Percentiles rank a stretch among this genome's conserved stretches.
Conservation (phyloP, 768 basidiomycete genomes). For the Coprinopsis sp. region DNA sequence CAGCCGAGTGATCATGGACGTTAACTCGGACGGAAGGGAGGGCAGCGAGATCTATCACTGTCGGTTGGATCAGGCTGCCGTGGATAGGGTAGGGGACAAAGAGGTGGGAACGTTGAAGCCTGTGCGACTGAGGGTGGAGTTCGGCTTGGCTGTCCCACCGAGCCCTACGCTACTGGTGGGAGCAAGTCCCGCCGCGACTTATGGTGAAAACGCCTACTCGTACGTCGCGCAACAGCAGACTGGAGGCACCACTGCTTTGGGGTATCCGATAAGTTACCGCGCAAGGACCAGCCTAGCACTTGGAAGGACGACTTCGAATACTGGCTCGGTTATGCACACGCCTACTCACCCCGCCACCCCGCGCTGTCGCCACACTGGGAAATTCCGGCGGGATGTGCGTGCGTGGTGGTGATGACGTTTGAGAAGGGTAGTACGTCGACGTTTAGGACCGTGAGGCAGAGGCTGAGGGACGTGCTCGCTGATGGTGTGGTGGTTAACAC, state of each 20-base stretch:
- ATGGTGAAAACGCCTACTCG: too few species aligned
- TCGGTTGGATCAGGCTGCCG: slow-evolving; percentile 48
- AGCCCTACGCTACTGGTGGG: slow-evolving; percentile 15
- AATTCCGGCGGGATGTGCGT: slow-evolving; percentile 38
- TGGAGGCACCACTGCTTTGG: too few species aligned
- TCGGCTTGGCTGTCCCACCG: slow-evolving; percentile 28
- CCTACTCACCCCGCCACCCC: too few species aligned
- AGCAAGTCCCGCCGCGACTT: too few species aligned
- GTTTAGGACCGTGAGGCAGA: slow-evolving; percentile 73
- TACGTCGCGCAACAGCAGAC: too few species aligned
- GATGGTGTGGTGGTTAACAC: not conserved
- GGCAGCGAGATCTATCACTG: slow-evolving; percentile 34
- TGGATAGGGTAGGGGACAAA: too few species aligned
- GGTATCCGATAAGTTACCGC: too few species aligned
- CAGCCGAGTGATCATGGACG: slow-evolving; percentile 25
- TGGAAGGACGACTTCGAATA: not conserved
- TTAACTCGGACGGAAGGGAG: slow-evolving; percentile 15
- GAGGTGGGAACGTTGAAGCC: slow-evolving; percentile 59
- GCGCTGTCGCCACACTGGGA: slow-evolving; percentile 16
- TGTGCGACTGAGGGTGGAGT: slow-evolving; percentile 82
- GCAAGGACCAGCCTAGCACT: not conserved
- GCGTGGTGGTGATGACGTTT: slow-evolving; percentile 72
- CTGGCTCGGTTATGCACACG: slow-evolving; percentile 2
- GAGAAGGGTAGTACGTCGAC: slow-evolving; percentile 91
- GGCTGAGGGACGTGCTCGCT: slow-evolving; percentile 58